phyloP scores from a whole-genome alignment of 2,329 filamentous ascomycete genomes.

The Thielaviopsis cerberus region DNA sequence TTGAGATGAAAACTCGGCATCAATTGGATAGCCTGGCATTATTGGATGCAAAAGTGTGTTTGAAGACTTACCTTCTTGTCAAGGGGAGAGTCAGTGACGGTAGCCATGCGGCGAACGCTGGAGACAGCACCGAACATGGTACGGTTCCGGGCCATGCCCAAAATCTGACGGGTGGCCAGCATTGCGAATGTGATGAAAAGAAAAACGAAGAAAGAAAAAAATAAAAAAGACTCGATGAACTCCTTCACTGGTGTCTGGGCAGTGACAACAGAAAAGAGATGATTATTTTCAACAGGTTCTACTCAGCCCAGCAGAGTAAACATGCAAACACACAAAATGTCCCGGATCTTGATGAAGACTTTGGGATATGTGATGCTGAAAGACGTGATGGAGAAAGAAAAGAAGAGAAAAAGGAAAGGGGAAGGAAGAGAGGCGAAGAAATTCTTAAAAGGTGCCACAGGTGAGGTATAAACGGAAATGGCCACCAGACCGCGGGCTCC shows the following conservation, averaged over 20 bases:
- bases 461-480: background rate
- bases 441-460: background rate
- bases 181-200: conserved; percentile 22
- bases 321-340: conserved; percentile 5
- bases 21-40: background rate
- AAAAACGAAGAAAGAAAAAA: background rate
- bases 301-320: conserved; percentile 11
- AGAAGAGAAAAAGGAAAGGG: conserved; percentile 1
- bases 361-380: conserved; percentile 2
- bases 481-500: background rate
- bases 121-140: conserved; percentile 36
- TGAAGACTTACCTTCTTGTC: conserved; percentile 56
- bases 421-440: background rate
- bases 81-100: conserved; percentile 67
- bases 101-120: conserved; percentile 57
- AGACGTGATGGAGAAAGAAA: background rate
- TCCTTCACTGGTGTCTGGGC: conserved; percentile 5
- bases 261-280: conserved; percentile 3
- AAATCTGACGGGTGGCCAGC: conserved; percentile 53
- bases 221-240: background rate
- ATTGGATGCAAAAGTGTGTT: background rate
- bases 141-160: conserved; percentile 47
- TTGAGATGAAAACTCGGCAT: background rate
- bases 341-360: conserved; percentile 2
- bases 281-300: conserved; percentile 1